Evolutionary conservation across 495 filamentous ascomycete genomes (phyloP), one percentile per base, ranked within the genome.

Genomic region (Letharia lupina): DNA sequence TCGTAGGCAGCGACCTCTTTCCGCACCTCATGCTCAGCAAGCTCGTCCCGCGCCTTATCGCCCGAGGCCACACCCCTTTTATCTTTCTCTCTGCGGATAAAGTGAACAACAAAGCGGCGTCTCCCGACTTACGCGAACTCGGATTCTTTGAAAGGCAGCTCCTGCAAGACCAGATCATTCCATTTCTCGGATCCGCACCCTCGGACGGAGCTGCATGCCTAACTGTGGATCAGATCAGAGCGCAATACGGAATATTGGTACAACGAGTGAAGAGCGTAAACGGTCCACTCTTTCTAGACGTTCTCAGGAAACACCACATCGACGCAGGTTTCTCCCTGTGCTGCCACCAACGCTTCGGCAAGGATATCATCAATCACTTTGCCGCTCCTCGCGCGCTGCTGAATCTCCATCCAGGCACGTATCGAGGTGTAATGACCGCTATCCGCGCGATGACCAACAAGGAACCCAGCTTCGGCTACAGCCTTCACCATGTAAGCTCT

Each of bases 161-260:
- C 59, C 39, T 67, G 41, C 61, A 54, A 28, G 42, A 59, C 9
- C 40, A 59, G 3, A 63, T 67, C 45, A 67, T 35, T 45, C 40
- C 44, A 48, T 60, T 57, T 44, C 42, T 50, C 12, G 31, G 45
- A 52, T 39, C 33, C 9, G 16, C 31, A 18, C 10, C 23, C 18
- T 47, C 16, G 37, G 41, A 57, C 18, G 62, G 31, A 56, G 40
- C 35, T 61, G 61, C 23, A 20, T 20, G 18, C 11, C 5, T 18
- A 40, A 20, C 16, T 40, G 15, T n/a, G 33, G 12, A 40, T 20
- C 18, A 20, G 33, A 20, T 40, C 13, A 20, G 15, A 47, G 44
- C 44, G 15, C 15, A 47, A 3, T 47, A 47, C 44, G 44, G 44
- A 20, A 6, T 47, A 47, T 10, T 47, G 20, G 44, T 47, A 20